Evolutionary conservation across 129 eudicot genomes (phyloP).

Genomic region (Flaveria ramosissima): DNA sequence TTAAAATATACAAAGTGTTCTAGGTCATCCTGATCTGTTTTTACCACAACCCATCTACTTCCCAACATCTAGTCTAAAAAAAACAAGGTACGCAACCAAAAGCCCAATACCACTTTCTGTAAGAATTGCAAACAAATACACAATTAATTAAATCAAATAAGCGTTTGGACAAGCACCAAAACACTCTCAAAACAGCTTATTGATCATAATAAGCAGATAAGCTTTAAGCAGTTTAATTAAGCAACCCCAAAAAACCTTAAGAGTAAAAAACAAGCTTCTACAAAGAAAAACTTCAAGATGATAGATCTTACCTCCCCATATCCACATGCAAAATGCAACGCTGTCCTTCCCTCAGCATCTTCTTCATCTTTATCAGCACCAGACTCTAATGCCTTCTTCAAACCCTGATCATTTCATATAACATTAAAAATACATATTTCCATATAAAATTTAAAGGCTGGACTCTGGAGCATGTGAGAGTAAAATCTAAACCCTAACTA

Average conservation of each 20-base stretch:
- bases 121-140: no score
- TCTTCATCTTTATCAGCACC: constrained; percentile 94
- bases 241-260: not conserved
- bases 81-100: no score
- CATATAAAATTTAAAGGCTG: constrained; percentile 5
- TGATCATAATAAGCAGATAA: not conserved
- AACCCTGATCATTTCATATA: constrained; percentile 54
- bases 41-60: not conserved
- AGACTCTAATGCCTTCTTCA: constrained; percentile 69
- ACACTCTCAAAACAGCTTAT: not conserved
- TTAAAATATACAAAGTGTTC: not conserved
- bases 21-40: not conserved
- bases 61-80: no score
- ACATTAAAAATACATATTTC: not conserved
- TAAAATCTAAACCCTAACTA: not conserved
- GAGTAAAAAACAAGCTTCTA: not conserved
- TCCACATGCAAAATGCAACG: constrained; percentile 98
- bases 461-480: not conserved
- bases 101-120: no score
- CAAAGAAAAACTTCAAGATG: not conserved
- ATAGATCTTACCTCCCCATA: constrained; percentile 79
- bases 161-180: not conserved
- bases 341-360: constrained; percentile 97
- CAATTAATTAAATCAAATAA: no score
- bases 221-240: not conserved